Percentiles rank a stretch among this genome's conserved stretches.
Evolutionary conservation across 1,284 basidiomycete genomes (phyloP).

Genomic region (Heterobasidion irregulare): DNA sequence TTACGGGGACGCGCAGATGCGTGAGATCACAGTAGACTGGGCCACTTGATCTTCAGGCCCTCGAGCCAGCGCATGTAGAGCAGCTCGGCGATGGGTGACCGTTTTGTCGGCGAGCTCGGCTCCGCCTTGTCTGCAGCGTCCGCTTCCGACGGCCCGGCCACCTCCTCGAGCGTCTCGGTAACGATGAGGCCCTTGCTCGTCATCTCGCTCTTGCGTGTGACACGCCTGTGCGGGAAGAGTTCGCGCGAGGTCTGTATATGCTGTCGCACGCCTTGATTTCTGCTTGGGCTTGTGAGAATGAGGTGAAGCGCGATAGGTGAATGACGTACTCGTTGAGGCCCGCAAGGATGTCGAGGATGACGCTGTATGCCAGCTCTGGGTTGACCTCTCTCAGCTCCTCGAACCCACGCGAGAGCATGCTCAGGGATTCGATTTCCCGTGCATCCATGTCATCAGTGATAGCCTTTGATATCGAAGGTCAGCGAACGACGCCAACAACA

Average conservation of each 20-base stretch:
- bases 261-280: constrained; percentile 65
- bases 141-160: constrained; percentile 33
- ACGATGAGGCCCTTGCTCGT: constrained; percentile 72
- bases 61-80: constrained; percentile 95
- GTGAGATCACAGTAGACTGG: constrained; percentile 45
- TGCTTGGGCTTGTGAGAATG: constrained; percentile 20
- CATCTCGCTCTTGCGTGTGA: constrained; percentile 75
- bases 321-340: constrained; percentile 81
- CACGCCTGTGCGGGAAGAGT: constrained; percentile 71
- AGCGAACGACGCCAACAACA: constrained; percentile 16
- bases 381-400: constrained; percentile 76
- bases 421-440: constrained; percentile 80
- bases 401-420: constrained; percentile 87
- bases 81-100: constrained; percentile 84
- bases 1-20: no score
- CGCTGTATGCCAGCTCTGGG: constrained; percentile 76
- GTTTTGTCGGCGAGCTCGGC: constrained; percentile 36
- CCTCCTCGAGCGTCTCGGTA: constrained; percentile 64
- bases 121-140: constrained; percentile 15
- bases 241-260: constrained; percentile 68
- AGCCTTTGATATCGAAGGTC: constrained; percentile 34
- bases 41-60: constrained; percentile 84
- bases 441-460: constrained; percentile 83
- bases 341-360: constrained; percentile 83
- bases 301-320: constrained; percentile 4